Base-by-base conservation (phyloP, 495 filamentous ascomycete genomes). In the Tirmania nivea region DNA sequence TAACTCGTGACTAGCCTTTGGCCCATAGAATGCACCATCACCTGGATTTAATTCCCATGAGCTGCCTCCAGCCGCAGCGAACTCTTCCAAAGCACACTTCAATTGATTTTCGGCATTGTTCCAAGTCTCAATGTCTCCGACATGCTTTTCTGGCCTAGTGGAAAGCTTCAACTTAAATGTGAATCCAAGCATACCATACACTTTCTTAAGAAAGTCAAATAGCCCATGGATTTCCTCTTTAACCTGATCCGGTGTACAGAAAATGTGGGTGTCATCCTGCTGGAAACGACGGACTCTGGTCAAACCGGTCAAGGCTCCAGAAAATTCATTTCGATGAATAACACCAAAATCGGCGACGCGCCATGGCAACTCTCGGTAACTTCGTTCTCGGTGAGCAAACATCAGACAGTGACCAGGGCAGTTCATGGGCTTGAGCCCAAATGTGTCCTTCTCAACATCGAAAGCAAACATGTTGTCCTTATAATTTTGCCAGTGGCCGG, bases 1-100 rank as follows among this genome's bases (percentile, higher is more conserved):
- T 11, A 31, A 34, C 35, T 31, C 51, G 56, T 54, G 57, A 14
- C 39, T 4, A 6, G 9, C 39, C 39, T 78, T 78, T 1, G 90
- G 90, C 1, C 90, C 92, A 62, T 96, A 96, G 70, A 96, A 97
- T 35, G 90, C 92, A 62, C 90, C 90, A 60, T 97, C 90, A 49
- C 89, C 89, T 51, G 83, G 78, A 60, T 96, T 90, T 20, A 94
- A 73, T 61, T 80, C 79, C 90, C 90, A 97, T 53, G 81, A 69
- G 14, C 79, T 71, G 49, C 82, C 81, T 37, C 72, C 76, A 5
- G 67, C 62, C 16, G 68, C 69, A 35, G 68, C 66, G 67, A 95
- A 97, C 53, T 81, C 74, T 56, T 87, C 75, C 54, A 97, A 71
- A 34, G 88, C 84, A 47, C 75, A 70, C 60, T 77, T 78, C 50